Conservation (phyloP, 441 rosid genomes). For the Gossypium laxum region DNA sequence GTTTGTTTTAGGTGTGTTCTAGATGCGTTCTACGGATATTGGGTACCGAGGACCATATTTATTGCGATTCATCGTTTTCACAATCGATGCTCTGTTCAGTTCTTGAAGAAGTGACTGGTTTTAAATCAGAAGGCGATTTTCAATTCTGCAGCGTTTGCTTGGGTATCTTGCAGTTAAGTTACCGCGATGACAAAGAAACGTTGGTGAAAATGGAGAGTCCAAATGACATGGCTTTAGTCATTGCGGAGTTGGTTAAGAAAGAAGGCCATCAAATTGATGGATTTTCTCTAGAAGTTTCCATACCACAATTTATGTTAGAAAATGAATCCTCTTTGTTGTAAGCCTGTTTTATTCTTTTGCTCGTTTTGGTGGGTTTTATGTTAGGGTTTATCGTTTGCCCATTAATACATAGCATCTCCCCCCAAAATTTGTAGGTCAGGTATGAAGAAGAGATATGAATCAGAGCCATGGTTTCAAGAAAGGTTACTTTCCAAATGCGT, state of each 20-base stretch:
- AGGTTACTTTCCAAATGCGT: constrained; percentile 27
- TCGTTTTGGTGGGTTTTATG: background rate
- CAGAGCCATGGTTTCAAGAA: constrained; percentile 47
- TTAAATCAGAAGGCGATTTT: constrained; percentile 20
- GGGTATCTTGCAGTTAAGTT: constrained; percentile 64
- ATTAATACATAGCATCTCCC: background rate
- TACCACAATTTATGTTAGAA: constrained; percentile 43
- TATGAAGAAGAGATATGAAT: constrained; percentile 48
- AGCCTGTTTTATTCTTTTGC: constrained; percentile 17
- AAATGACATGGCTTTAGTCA: constrained; percentile 32
- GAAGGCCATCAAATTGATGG: constrained; percentile 52
- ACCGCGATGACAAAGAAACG: constrained; percentile 28
- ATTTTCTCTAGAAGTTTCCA: constrained; percentile 65
- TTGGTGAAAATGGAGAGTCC: constrained; percentile 30
- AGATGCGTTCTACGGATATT: constrained; percentile 67
- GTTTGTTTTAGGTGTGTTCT: constrained; percentile 47
- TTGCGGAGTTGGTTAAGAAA: constrained; percentile 51
- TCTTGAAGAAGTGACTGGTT: constrained; percentile 13
- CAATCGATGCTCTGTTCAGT: constrained; percentile 23
- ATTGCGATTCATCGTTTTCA: constrained; percentile 25
- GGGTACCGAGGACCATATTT: constrained; percentile 30
- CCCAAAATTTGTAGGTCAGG: constrained; percentile 37
- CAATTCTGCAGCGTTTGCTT: constrained; percentile 56
- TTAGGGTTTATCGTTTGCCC: background rate
- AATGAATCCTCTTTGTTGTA: constrained; percentile 50